Conservation (phyloP, 2,329 filamentous ascomycete species). For the Colletotrichum spaethianum region DNA sequence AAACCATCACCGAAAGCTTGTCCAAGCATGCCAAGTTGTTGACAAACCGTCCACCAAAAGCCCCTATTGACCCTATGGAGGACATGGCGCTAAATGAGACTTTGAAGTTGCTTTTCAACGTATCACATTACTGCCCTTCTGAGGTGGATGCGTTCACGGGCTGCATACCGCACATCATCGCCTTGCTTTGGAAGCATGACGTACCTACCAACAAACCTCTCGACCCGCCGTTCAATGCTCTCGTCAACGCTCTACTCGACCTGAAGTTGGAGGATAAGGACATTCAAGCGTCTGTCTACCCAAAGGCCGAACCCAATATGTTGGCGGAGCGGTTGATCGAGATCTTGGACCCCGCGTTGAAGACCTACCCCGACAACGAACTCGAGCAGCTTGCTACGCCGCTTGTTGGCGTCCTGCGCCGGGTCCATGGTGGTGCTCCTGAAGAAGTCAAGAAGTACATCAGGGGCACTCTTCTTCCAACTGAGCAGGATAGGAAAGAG, state of each 20-base stretch:
- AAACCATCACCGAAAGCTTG: conserved; percentile 79
- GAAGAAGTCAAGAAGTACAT: conserved; percentile 73
- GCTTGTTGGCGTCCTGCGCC: conserved; percentile 80
- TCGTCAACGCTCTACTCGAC: conserved; percentile 87
- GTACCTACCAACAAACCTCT: conserved; percentile 76
- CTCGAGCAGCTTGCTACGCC: conserved; percentile 81
- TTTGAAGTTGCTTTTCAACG: conserved; percentile 90
- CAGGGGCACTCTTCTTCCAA: conserved; percentile 79
- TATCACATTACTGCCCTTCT: conserved; percentile 81
- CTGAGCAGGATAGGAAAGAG: conserved; percentile 79
- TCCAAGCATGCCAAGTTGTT: conserved; percentile 73
- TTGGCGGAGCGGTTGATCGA: conserved; percentile 77
- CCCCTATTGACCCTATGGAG: conserved; percentile 71
- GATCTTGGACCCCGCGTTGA: conserved; percentile 78
- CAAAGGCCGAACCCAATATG: conserved; percentile 70
- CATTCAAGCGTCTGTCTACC: conserved; percentile 73
- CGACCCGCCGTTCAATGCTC: conserved; percentile 77
- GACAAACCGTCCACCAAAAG: conserved; percentile 46
- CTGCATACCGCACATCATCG: conserved; percentile 78
- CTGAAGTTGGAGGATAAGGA: conserved; percentile 76
- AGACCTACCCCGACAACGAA: conserved; percentile 75
- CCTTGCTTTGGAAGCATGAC: conserved; percentile 74
- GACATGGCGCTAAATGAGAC: conserved; percentile 88
- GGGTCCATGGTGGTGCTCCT: conserved; percentile 79
- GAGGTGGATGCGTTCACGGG: conserved; percentile 74